Percentiles rank a stretch among this genome's conserved stretches.
These are phyloP conservation scores for Lasiodiplodia theobromae DNA, from an alignment of 2,329 filamentous ascomycete species.

Conservation along the genomic window DNA sequence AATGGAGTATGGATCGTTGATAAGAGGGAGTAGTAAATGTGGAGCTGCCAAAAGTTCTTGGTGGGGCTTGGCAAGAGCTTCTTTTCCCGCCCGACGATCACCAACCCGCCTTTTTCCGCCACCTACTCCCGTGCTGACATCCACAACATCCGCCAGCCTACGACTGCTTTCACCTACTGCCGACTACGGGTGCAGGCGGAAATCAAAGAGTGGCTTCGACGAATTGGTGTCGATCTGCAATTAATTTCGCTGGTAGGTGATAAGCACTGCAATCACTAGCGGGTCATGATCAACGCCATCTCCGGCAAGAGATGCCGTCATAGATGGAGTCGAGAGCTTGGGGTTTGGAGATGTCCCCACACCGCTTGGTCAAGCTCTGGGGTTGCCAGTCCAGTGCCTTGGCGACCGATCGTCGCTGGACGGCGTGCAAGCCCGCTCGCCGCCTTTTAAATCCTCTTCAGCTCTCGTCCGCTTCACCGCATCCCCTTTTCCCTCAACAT, in stretches of 20 bases:
- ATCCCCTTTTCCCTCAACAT: neutral
- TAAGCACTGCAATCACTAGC: neutral
- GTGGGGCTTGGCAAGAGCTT: constrained; percentile 26
- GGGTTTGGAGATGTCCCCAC: constrained; percentile 15
- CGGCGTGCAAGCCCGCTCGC: neutral
- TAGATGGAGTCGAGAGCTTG: constrained; percentile 4
- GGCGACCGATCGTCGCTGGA: neutral
- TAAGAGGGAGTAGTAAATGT: constrained; percentile 7
- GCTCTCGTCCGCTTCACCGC: neutral
- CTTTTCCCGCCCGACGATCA: constrained; percentile 16
- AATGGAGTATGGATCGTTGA: neutral
- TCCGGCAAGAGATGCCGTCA: constrained; percentile 12
- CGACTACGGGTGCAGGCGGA: neutral
- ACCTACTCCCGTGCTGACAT: neutral
- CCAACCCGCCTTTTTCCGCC: neutral
- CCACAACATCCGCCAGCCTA: neutral
- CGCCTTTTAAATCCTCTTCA: neutral
- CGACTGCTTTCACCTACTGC: neutral
- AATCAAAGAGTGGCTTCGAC: neutral
- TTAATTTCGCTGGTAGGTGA: neutral
- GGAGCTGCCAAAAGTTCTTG: neutral
- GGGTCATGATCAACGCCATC: constrained; percentile 8
- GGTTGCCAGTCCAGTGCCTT: neutral
- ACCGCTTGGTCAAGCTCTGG: constrained; percentile 9
- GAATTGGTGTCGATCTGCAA: neutral